Evolutionary conservation across 805 yeast species (phyloP), one percentile per base, ranked within the genome.

Genomic region (Candida qinlingensis): DNA sequence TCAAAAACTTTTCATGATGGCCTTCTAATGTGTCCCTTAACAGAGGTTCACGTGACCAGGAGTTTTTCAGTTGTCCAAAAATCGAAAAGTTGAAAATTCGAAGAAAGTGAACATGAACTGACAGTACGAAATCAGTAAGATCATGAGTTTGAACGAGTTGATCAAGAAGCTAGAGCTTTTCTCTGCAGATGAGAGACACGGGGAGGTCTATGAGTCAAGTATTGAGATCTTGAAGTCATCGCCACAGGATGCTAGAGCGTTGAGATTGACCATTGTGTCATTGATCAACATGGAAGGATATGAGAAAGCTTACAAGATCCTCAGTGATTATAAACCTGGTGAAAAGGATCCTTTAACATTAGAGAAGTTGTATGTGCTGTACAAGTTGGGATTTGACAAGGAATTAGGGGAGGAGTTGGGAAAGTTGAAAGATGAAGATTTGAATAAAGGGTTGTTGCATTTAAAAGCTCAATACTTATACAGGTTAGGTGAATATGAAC

Each of bases 261-360:
- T 77, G 37, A 74, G 67, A 51, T 66, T 71, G 44, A 79, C 81
- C 54, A 61, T 84, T 34, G 81, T 82, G 5, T 75, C 90, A 3
- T 65, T 81, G 58, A 83, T 85, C 63, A 80, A 82, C 57, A 68
- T 79, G 59, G 91, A 85, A 60, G 76, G 76, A 52, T 85, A 85
- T 60, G 64, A 68, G 45, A 65, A 69, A 48, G 89, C 86, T 0
- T 56, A 66, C 12, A 68, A 72, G 41, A 56, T 80, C 37, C 60
- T 83, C 41, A 58, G 67, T 19, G 54, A 57, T 9, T 68, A 71
- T 13, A 64, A 73, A 10, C 51, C 54, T 1, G 68, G 67, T 13
- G 72, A 68, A 6, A 60, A 71, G 31, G 67, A 65, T 10, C 57
- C 53, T 12, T 66, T 76, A 33, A 58, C 72, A 2, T 59, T 83